Evolutionary conservation across 2,329 filamentous ascomycete genomes (phyloP).

Genomic region (Alternaria rosae): DNA sequence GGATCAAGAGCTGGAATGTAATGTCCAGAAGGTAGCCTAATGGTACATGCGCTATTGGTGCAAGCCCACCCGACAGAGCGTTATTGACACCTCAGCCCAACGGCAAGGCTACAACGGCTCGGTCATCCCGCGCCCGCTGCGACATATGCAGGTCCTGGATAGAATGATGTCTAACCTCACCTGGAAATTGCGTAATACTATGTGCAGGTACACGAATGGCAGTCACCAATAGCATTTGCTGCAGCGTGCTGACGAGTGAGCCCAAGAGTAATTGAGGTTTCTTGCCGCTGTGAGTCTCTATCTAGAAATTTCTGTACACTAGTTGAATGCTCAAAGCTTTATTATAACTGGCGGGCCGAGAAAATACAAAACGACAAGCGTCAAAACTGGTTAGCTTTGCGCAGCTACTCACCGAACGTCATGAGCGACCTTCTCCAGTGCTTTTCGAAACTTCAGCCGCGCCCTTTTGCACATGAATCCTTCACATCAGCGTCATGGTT

Average conservation of each 20-base stretch:
- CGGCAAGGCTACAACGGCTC: conserved; percentile 26
- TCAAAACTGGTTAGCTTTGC: neutral
- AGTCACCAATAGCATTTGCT: neutral
- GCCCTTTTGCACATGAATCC: neutral
- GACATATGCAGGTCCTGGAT: conserved; percentile 19
- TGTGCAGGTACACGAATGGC: neutral
- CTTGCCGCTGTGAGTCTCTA: neutral
- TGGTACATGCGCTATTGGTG: conserved; percentile 7
- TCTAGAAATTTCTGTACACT: neutral
- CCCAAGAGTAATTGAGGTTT: neutral
- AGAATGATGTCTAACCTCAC: neutral
- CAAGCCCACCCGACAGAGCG: conserved; percentile 3
- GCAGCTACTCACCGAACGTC: neutral
- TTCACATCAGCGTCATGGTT: neutral
- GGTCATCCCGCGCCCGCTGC: conserved; percentile 37
- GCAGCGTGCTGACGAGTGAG: neutral
- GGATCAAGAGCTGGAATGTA: neutral
- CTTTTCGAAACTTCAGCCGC: neutral
- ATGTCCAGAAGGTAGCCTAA: conserved; percentile 17
- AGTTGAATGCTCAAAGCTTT: neutral
- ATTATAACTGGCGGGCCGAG: neutral
- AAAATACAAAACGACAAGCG: neutral
- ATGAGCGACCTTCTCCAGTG: neutral
- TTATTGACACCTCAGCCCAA: conserved; percentile 23
- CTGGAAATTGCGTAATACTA: neutral